Evolutionary conservation across 2,329 filamentous ascomycete genomes (phyloP).

Genomic region (Ramularia collo-cygni): DNA sequence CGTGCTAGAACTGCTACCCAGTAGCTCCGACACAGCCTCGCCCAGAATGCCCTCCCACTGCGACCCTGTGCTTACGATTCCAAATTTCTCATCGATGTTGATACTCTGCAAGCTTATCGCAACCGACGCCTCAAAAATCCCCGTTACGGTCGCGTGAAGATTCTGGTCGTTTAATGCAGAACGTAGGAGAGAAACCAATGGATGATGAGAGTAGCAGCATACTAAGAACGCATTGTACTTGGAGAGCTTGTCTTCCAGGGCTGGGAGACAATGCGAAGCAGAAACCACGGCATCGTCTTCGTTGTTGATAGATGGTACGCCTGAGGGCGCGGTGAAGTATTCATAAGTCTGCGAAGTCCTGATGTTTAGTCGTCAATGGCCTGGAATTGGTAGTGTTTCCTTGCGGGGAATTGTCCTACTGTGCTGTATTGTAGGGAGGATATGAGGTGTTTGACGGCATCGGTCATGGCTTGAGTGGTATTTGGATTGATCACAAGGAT

Average conservation of each 20-base stretch:
- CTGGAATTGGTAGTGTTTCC: background rate
- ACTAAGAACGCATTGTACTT: slow-evolving; percentile 71
- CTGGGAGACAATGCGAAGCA: slow-evolving; percentile 53
- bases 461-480: slow-evolving; percentile 66
- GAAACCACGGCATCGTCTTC: slow-evolving; percentile 60
- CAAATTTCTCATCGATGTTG: slow-evolving; percentile 55
- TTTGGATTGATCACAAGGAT: slow-evolving; percentile 76
- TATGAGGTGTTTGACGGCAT: slow-evolving; percentile 51
- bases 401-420: slow-evolving; percentile 24
- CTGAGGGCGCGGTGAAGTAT: slow-evolving; percentile 60
- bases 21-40: slow-evolving; percentile 56
- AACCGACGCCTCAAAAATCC: slow-evolving; percentile 84
- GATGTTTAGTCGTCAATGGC: background rate
- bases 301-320: slow-evolving; percentile 75
- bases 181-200: slow-evolving; percentile 53
- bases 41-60: slow-evolving; percentile 72
- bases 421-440: slow-evolving; percentile 38
- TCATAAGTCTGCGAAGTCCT: slow-evolving; percentile 40
- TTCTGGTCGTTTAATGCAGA: slow-evolving; percentile 11
- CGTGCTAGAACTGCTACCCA: slow-evolving; percentile 44
- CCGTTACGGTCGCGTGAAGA: slow-evolving; percentile 53
- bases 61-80: slow-evolving; percentile 80
- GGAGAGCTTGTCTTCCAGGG: slow-evolving; percentile 41
- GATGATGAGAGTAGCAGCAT: slow-evolving; percentile 82
- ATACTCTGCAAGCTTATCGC: slow-evolving; percentile 54